Base-by-base conservation (phyloP, 768 basidiomycete genomes). In the Mycena latifolia region DNA sequence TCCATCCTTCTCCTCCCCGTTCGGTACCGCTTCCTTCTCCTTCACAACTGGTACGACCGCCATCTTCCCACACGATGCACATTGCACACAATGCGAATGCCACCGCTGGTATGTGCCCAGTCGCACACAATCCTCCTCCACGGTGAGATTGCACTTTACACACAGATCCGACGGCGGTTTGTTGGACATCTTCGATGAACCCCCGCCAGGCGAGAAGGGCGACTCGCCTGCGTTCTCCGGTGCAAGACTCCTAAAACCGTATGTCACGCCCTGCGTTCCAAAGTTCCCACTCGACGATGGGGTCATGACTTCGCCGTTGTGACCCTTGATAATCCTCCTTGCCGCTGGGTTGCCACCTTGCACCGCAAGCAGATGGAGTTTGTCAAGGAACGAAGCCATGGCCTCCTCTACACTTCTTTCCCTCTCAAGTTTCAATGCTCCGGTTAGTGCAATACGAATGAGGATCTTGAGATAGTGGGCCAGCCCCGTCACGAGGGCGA, bases 391-490 rank as follows among this genome's bases (percentile, higher is more conserved):
- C 29, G 88, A 90, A 7, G 89, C 82, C 86, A 99, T 93, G 1
- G 96, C 95, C 63, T 92, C 91, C 46, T 87, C 83, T 51, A 93
- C 89, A 62, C 86, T 87, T 73, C 94, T 88, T 74, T 99, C 98
- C 63, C 96, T 86, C 79, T 99, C 98, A 33, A 99, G 85, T 80
- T 95, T 98, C 65, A 99, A 86, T 6, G 96, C 94, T 8, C 96
- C 96, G 0, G 98, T 98, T 50, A 99, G 84, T 3, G 98, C 96
- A 67, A 99, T 99, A 55, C 98, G 92, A 69, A 99, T 99, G 58
- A 99, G 89, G 79, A 99, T 99, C 83, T 99, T 99, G 75, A 99
- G 90, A 79, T 99, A 99, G 79, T 99, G 98, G 7, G 98, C 98
- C 37, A 99, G 85, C n/a, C 98, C 97, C 0, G 98, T 99, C 68